A percentile compares a stretch with the other conserved stretches of the same genome.
Evolutionary conservation across 129 eudicot genomes (phyloP).

Genomic region (Pittosporum tobira): DNA sequence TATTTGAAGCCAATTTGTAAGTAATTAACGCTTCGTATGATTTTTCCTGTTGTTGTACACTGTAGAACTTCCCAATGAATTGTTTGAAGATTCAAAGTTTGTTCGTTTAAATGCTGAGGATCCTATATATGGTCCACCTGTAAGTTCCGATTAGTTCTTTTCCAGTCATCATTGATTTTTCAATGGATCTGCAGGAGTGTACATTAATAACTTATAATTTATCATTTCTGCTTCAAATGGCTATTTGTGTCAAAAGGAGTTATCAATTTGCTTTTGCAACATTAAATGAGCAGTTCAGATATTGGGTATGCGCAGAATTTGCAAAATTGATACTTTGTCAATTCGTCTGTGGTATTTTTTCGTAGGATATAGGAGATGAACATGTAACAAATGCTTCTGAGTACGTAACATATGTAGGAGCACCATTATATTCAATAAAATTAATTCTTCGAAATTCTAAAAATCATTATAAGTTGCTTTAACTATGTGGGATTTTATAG

Average conservation of each 20-base stretch:
- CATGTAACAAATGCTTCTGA: no score
- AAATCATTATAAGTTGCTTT: no score
- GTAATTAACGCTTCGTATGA: background rate
- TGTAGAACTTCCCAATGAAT: slow-evolving; percentile 42
- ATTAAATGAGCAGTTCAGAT: background rate
- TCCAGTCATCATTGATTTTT: slow-evolving; percentile 8
- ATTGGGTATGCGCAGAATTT: no score
- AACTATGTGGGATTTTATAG: no score
- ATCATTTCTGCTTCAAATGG: background rate
- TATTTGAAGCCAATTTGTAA: no score
- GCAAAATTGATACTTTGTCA: no score
- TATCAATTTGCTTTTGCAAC: background rate
- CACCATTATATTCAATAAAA: no score
- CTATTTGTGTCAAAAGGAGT: background rate
- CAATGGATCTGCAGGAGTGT: background rate
- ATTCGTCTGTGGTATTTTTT: no score
- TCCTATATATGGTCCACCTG: slow-evolving; percentile 88
- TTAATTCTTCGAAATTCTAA: no score
- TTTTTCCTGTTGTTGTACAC: background rate
- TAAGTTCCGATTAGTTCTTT: slow-evolving; percentile 69
- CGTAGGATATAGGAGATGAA: no score
- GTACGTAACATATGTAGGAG: no score
- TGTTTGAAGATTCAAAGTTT: slow-evolving; percentile 83
- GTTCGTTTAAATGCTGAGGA: slow-evolving; percentile 76
- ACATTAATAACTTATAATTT: background rate